These are phyloP conservation scores for Saturnispora silvae DNA, from an alignment of 805 yeast species.

Conservation along the genomic window DNA sequence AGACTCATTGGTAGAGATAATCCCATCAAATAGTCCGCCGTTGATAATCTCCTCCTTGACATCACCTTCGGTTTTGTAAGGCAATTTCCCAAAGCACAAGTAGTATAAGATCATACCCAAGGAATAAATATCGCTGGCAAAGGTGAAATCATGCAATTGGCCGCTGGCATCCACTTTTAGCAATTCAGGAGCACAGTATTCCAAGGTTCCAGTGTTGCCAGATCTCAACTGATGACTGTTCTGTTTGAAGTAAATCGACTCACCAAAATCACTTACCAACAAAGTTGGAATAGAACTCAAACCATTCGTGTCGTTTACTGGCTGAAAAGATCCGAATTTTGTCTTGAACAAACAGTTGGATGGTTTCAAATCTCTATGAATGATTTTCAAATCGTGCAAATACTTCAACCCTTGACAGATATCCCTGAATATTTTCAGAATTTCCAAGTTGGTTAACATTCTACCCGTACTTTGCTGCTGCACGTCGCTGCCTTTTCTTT, in stretches of 20 bases:
- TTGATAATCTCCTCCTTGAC: slow-evolving; percentile 17
- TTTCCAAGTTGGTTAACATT: slow-evolving; percentile 43
- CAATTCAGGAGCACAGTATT: slow-evolving; percentile 80
- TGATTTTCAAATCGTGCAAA: slow-evolving; percentile 61
- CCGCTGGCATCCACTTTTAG: slow-evolving; percentile 29
- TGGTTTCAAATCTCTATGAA: slow-evolving; percentile 87
- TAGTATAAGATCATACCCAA: slow-evolving; percentile 75
- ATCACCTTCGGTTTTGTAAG: slow-evolving; percentile 32
- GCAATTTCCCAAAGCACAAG: slow-evolving; percentile 61
- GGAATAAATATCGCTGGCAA: slow-evolving; percentile 70
- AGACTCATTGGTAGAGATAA: slow-evolving; percentile 21
- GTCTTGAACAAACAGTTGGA: slow-evolving; percentile 65
- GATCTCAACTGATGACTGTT: slow-evolving; percentile 37
- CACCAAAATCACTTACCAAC: slow-evolving; percentile 83
- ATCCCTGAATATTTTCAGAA: slow-evolving; percentile 58
- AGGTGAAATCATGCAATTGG: slow-evolving; percentile 45
- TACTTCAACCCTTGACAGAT: slow-evolving; percentile 60
- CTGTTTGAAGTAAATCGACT: slow-evolving; percentile 70
- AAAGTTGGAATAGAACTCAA: slow-evolving; percentile 45
- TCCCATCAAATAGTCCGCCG: slow-evolving; percentile 15
- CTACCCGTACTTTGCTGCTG: slow-evolving; percentile 10
- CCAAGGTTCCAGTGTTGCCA: slow-evolving; percentile 83
- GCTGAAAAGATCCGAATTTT: slow-evolving; percentile 17
- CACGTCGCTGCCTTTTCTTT: slow-evolving; percentile 9
- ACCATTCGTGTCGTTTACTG: slow-evolving; percentile 18